phyloP scores from a whole-genome alignment of 2,329 filamentous ascomycete genomes.

The Metarhizium humberi region DNA sequence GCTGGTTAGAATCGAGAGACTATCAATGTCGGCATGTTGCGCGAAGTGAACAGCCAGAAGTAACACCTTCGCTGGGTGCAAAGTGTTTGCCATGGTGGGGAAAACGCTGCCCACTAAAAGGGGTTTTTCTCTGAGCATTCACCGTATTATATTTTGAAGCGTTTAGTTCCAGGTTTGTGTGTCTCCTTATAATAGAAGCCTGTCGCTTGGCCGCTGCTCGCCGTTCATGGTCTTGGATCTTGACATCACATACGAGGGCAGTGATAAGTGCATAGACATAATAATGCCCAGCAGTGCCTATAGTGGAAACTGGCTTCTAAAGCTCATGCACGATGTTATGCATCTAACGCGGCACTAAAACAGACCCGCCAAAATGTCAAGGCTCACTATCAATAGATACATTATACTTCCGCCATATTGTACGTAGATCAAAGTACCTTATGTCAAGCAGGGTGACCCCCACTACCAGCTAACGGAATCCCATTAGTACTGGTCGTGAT shows the following conservation, averaged over 20 bases:
- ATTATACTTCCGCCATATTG: no score
- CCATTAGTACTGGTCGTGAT: background rate
- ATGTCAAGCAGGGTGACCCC: background rate
- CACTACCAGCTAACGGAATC: background rate
- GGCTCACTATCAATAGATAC: background rate
- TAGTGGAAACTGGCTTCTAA: background rate
- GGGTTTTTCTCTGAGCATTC: background rate
- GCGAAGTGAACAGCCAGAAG: slow-evolving; percentile 66
- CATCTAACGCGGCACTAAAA: slow-evolving; percentile 6
- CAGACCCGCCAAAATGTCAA: background rate
- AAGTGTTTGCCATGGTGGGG: slow-evolving; percentile 14
- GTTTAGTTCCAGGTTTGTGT: background rate
- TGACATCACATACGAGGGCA: background rate
- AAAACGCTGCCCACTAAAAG: background rate
- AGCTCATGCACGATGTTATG: background rate
- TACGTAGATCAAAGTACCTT: background rate
- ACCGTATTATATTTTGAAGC: background rate
- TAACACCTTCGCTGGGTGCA: slow-evolving; percentile 60
- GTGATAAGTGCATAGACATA: background rate
- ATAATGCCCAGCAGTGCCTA: no score
- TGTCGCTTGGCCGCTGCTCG: background rate
- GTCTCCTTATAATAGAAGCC: background rate
- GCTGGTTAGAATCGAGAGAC: slow-evolving; percentile 50
- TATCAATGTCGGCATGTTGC: slow-evolving; percentile 53
- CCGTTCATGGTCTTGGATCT: background rate